Conservation (phyloP, 2,329 filamentous ascomycete genomes). For the Lasiodiplodia theobromae region DNA sequence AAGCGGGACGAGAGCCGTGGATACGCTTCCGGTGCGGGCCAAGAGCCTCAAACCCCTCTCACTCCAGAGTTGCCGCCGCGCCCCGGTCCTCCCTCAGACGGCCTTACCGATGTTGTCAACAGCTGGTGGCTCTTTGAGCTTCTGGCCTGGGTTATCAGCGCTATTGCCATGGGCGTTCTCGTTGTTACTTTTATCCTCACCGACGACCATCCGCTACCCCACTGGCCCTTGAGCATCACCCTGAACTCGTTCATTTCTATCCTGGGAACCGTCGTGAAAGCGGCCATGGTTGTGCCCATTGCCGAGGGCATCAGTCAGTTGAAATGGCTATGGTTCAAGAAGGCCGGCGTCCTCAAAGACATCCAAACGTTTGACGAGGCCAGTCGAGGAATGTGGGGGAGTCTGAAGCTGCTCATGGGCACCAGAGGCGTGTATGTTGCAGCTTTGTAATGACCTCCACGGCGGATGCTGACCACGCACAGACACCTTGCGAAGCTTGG, state of each 20-base stretch:
- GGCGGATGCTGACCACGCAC: not conserved
- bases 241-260: constrained; percentile 46
- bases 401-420: constrained; percentile 7
- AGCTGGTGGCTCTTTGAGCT: constrained; percentile 29
- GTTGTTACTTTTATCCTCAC: constrained; percentile 28
- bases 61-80: not conserved
- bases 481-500: constrained; percentile 30
- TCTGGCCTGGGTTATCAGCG: constrained; percentile 30
- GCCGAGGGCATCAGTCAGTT: constrained; percentile 46
- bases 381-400: constrained; percentile 23
- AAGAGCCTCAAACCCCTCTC: not conserved
- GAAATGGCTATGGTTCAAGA: constrained; percentile 45
- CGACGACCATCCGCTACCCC: constrained; percentile 29
- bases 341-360: constrained; percentile 24
- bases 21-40: not conserved
- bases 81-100: not conserved
- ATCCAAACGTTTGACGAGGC: constrained; percentile 29
- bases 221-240: constrained; percentile 33
- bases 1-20: not conserved
- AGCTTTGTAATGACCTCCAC: not conserved
- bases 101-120: not conserved
- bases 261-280: constrained; percentile 43
- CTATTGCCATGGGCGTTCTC: constrained; percentile 26
- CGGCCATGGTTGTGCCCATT: constrained; percentile 42
- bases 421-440: constrained; percentile 18